Conservation (phyloP, 2,329 filamentous ascomycete genomes). For the Chaetomium strumarium region DNA sequence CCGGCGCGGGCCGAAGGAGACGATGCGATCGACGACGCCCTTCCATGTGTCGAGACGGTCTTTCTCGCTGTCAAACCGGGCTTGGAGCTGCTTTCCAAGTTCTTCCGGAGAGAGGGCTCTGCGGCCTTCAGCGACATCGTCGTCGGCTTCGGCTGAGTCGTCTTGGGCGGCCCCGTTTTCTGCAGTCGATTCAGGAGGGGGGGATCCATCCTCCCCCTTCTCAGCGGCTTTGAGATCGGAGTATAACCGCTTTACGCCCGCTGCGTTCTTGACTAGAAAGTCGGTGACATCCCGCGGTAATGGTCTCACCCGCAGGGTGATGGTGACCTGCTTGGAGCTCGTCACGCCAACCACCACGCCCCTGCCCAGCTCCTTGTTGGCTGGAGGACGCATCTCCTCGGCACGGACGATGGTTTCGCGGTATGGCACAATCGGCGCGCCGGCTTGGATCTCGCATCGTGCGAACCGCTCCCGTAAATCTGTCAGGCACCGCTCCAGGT, state of each 20-base stretch:
- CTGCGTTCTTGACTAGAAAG: conserved; percentile 74
- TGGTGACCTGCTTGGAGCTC: conserved; percentile 76
- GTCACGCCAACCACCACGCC: conserved; percentile 72
- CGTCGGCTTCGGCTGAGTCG: conserved; percentile 45
- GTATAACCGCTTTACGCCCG: conserved; percentile 73
- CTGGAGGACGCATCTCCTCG: conserved; percentile 86
- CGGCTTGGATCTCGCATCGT: conserved; percentile 88
- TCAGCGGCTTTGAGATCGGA: conserved; percentile 57
- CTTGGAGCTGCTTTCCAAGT: conserved; percentile 66
- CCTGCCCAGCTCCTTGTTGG: conserved; percentile 77
- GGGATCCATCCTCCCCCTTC: conserved; percentile 22
- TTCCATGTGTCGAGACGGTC: conserved; percentile 67
- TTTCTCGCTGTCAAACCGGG: conserved; percentile 64
- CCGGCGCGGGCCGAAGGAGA: conserved; percentile 82
- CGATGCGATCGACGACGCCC: conserved; percentile 69
- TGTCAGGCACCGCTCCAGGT: conserved; percentile 88
- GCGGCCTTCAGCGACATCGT: conserved; percentile 49
- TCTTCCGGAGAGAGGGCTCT: conserved; percentile 65
- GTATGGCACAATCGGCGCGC: conserved; percentile 92
- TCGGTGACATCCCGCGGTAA: conserved; percentile 73
- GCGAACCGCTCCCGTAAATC: conserved; percentile 91
- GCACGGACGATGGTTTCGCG: conserved; percentile 83
- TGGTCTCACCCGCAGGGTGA: conserved; percentile 72
- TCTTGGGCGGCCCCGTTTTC: conserved; percentile 28
- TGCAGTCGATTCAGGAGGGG: conserved; percentile 21